Conservation (phyloP, 306 rosid species). For the Vicia sativa region DNA sequence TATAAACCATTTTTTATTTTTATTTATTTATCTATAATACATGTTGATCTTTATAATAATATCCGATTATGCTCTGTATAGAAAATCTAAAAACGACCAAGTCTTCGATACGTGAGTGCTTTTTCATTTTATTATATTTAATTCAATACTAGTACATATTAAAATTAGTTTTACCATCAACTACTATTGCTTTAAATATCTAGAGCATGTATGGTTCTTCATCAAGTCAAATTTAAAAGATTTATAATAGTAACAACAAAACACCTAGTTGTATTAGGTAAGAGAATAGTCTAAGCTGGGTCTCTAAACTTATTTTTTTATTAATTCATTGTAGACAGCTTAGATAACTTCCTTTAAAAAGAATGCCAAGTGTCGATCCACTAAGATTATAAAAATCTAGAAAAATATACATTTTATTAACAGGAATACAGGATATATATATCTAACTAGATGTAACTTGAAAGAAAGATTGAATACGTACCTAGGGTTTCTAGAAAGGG, state of each 20-base stretch:
- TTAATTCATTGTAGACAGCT: neutral
- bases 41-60: slow-evolving; percentile 40
- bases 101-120: slow-evolving; percentile 35
- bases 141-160: neutral
- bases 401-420: slow-evolving; percentile 6
- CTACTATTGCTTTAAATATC: slow-evolving; percentile 35
- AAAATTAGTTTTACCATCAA: neutral
- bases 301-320: slow-evolving; percentile 32
- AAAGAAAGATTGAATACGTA: slow-evolving; percentile 23
- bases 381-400: slow-evolving; percentile 16
- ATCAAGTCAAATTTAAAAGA: slow-evolving; percentile 46
- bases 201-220: slow-evolving; percentile 34
- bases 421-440: slow-evolving; percentile 11
- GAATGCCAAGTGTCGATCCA: slow-evolving; percentile 38
- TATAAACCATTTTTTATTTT: too few relatives aligned
- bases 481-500: slow-evolving; percentile 11
- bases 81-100: slow-evolving; percentile 42
- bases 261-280: slow-evolving; percentile 43
- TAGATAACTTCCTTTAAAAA: slow-evolving; percentile 4
- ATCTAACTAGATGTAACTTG: slow-evolving; percentile 35
- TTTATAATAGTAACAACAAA: slow-evolving; percentile 29
- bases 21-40: too few relatives aligned
- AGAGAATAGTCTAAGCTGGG: slow-evolving; percentile 43
- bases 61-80: slow-evolving; percentile 10
- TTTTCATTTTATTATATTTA: slow-evolving; percentile 13